Percentiles rank a stretch among this genome's conserved stretches.
These are phyloP conservation scores for Rosellinia necatrix DNA, from an alignment of 2,329 filamentous ascomycete genomes.

Conservation along the genomic window DNA sequence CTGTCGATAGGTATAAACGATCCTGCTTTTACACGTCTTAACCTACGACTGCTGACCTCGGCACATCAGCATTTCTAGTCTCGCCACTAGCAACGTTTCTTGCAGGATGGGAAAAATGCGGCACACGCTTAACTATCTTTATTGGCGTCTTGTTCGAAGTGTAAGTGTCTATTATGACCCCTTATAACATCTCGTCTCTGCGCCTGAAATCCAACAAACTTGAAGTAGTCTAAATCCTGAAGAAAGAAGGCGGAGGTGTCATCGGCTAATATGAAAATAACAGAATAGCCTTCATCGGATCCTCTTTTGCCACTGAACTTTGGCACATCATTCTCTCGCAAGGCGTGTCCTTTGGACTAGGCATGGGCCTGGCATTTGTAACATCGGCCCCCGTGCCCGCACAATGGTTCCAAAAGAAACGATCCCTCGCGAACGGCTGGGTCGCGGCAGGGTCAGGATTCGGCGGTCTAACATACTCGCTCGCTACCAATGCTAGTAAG, in stretches of 20 bases:
- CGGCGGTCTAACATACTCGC: constrained; percentile 72
- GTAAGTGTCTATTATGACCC: constrained; percentile 32
- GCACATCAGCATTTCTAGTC: constrained; percentile 60
- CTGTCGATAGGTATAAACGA: constrained; percentile 54
- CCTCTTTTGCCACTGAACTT: constrained; percentile 69
- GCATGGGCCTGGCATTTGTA: constrained; percentile 78
- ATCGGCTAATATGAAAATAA: not conserved
- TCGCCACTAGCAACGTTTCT: constrained; percentile 68
- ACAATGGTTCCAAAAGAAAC: constrained; percentile 73
- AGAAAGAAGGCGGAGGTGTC: too few species aligned
- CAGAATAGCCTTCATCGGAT: constrained; percentile 65
- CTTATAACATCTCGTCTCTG: too few species aligned
- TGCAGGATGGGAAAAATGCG: constrained; percentile 59
- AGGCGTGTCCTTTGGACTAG: constrained; percentile 76
- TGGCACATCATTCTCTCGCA: constrained; percentile 80
- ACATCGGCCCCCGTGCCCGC: constrained; percentile 68
- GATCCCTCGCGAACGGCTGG: constrained; percentile 72
- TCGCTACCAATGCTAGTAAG: constrained; percentile 64
- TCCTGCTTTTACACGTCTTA: not conserved
- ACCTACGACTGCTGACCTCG: constrained; percentile 34
- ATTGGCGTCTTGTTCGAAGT: constrained; percentile 68
- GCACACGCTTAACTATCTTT: constrained; percentile 67
- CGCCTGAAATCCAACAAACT: too few species aligned
- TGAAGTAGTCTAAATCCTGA: too few species aligned
- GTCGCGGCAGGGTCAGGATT: constrained; percentile 72